A percentile compares a stretch with the other conserved stretches of the same genome.
phyloP scores from a whole-genome alignment of 2,329 filamentous ascomycete genomes.

The Aspergillus melleus region DNA sequence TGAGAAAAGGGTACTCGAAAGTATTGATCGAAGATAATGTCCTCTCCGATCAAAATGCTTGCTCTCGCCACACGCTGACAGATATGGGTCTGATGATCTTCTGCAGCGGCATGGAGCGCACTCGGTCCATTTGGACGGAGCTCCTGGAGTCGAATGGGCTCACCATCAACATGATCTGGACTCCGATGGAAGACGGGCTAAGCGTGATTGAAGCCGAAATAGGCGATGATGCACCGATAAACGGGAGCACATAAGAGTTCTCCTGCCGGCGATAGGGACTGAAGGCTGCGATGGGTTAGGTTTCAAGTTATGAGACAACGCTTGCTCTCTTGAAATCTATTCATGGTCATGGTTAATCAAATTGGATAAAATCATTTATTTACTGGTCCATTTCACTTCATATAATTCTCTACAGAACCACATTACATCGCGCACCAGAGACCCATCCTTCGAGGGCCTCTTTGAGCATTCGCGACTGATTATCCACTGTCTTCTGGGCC shows the following conservation, averaged over 20 bases:
- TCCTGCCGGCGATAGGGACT: background rate
- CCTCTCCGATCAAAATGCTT: slow-evolving; percentile 2
- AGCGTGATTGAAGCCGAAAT: slow-evolving; percentile 1
- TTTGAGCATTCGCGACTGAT: slow-evolving; percentile 46
- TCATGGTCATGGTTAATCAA: background rate
- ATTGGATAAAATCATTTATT: background rate
- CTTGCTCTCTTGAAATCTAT: background rate
- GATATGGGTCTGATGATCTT: slow-evolving; percentile 10
- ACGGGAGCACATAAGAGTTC: background rate
- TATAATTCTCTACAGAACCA: background rate
- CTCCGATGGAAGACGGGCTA: background rate
- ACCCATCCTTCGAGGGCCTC: slow-evolving; percentile 50
- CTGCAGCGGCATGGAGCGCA: slow-evolving; percentile 6
- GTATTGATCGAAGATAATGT: slow-evolving; percentile 7
- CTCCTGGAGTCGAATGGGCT: slow-evolving; percentile 4
- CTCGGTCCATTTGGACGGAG: background rate
- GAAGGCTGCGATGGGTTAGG: too few species aligned
- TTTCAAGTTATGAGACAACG: too few species aligned
- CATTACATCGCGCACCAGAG: slow-evolving; percentile 24
- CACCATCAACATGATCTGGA: background rate
- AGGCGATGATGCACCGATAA: background rate
- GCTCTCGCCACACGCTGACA: background rate
- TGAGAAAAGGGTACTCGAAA: slow-evolving; percentile 11
- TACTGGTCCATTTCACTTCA: background rate
- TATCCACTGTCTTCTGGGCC: slow-evolving; percentile 49